A percentile compares a stretch with the other conserved stretches of the same genome.
Conservation (phyloP, 495 filamentous ascomycete species). For the Penicillium waksmanii region DNA sequence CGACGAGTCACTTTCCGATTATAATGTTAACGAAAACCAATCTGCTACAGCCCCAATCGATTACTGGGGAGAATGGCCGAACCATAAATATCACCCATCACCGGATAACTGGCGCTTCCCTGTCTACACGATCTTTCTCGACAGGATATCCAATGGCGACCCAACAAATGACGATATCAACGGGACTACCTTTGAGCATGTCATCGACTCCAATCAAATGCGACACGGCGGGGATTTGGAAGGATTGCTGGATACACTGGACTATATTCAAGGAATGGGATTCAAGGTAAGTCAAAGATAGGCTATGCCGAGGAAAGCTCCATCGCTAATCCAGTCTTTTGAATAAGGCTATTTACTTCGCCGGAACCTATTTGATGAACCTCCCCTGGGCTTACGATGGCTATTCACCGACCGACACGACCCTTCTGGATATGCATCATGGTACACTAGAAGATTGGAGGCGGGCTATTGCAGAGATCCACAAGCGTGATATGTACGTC, state of each 20-base stretch:
- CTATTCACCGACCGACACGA: conserved; percentile 44
- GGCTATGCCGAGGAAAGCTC: not conserved
- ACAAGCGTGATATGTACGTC: conserved; percentile 45
- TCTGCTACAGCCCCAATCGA: conserved; percentile 35
- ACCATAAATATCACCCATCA: conserved; percentile 44
- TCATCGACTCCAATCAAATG: conserved; percentile 42
- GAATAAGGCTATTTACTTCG: conserved; percentile 39
- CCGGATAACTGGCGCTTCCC: conserved; percentile 49
- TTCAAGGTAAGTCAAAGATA: conserved; percentile 27
- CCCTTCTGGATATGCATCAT: conserved; percentile 43
- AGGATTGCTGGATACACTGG: conserved; percentile 39
- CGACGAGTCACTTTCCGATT: conserved; percentile 25
- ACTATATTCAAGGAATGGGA: conserved; percentile 47
- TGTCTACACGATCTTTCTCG: conserved; percentile 44
- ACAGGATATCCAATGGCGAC: conserved; percentile 47
- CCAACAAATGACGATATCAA: conserved; percentile 25
- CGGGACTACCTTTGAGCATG: conserved; percentile 34
- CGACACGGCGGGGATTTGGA: conserved; percentile 44
- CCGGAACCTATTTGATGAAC: conserved; percentile 45
- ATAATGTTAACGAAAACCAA: conserved; percentile 45
- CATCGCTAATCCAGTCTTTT: conserved; percentile 2
- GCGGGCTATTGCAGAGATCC: conserved; percentile 34
- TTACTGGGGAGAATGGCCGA: conserved; percentile 45
- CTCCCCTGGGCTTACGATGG: conserved; percentile 47
- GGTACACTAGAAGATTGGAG: conserved; percentile 44